A percentile compares a stretch with the other conserved stretches of the same genome.
These are phyloP conservation scores for Chlamydomonas sp. DNA, from an alignment of 139 green algal species.

Conservation along the genomic window DNA sequence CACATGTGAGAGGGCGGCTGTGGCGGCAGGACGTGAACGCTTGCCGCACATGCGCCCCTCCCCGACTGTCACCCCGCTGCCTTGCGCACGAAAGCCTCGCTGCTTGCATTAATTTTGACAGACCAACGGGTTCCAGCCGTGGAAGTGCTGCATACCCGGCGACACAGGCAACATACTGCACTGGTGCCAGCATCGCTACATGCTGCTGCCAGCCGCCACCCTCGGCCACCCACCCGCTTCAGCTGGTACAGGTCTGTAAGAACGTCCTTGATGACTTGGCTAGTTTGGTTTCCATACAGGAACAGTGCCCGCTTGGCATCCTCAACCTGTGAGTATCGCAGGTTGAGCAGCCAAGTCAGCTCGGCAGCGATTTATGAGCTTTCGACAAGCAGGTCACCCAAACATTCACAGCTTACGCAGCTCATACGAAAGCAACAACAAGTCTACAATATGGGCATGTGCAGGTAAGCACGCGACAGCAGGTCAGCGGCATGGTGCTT, in stretches of 20 bases:
- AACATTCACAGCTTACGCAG: no score
- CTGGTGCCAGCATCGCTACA: background rate
- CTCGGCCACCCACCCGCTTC: slow-evolving; percentile 76
- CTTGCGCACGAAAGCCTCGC: no score
- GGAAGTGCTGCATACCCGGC: no score
- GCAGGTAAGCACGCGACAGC: no score
- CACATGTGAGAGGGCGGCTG: no score
- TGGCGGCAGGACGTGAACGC: no score
- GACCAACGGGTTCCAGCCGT: no score
- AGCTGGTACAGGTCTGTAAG: slow-evolving; percentile 84
- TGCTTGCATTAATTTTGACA: no score
- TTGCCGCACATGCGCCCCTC: no score
- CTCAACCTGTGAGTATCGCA: slow-evolving; percentile 78
- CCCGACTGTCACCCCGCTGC: no score
- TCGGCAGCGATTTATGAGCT: background rate
- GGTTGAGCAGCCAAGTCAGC: background rate
- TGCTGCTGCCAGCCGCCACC: background rate
- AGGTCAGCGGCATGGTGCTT: background rate
- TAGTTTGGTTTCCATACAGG: slow-evolving; percentile 77
- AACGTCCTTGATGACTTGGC: slow-evolving; percentile 77
- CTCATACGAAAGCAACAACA: no score
- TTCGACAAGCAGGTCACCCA: background rate
- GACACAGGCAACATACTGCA: no score
- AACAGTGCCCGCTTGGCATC: slow-evolving; percentile 78
- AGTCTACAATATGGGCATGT: background rate